Evolutionary conservation across 495 filamentous ascomycete genomes (phyloP), one percentile per base, ranked within the genome.

Genomic region (Penicillium bialowiezense): DNA sequence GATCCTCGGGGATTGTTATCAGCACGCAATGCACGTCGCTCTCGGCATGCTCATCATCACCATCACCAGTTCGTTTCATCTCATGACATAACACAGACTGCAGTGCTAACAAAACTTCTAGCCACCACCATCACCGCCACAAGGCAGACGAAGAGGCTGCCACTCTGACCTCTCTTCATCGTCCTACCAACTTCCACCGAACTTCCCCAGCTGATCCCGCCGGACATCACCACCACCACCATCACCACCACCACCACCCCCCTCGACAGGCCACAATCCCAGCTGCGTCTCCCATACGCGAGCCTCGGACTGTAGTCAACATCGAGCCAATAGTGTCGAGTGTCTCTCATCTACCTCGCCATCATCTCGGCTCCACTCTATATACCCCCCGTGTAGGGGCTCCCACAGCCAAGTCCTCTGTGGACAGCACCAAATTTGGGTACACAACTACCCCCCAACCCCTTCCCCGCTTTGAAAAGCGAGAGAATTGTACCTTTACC

Each of bases 401-500:
- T 50, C 79, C 63, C 31, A 69, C 71, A 38, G 70, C 66, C 18
- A 76, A 63, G 41, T 68, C 67, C 24, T 73, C 78, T 3, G 15
- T 69, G 17, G 70, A 78, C 21, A 71, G 72, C 59, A 77, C 74
- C 51, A 86, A 82, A 60, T 81, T 79, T 56, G 83, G 82, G 26
- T 92, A 81, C 64, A 81, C 76, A 29, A 87, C 79, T 14, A 88
- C 78, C 6, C 89, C 91, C 1, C 80, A 78, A 24, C 87, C 88
- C 12, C 69, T 96, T 4, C 91, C 90, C 3, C 69, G 82, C 8
- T 95, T 93, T 55, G 83, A 90, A 54, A 82, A 80, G 18, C 87
- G 89, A 33, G 87, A 90, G 55, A 97, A 97, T 51, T 96, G 89
- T 61, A 95, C 91, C 0, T 81, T 93, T 55, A 95, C 89, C 5